Conservation (phyloP, 1,139 yeast species). For the Geotrichum klebahnii region DNA sequence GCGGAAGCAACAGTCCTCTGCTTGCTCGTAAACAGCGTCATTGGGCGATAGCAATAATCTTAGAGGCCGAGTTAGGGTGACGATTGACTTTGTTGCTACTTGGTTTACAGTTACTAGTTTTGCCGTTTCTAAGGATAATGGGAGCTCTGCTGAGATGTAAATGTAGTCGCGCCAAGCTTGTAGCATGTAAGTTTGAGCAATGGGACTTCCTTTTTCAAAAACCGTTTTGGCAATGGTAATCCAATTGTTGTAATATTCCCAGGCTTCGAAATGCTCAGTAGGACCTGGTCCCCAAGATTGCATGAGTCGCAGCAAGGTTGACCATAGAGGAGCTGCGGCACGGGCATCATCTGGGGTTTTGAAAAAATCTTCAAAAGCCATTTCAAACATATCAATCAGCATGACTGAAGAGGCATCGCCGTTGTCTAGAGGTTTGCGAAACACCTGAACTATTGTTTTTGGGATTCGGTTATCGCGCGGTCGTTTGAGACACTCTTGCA, state of each 20-base stretch:
- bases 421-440: slow-evolving; percentile 22
- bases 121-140: slow-evolving; percentile 3
- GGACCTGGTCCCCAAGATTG: slow-evolving; percentile 23
- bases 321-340: slow-evolving; percentile 27
- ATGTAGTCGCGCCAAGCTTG: slow-evolving; percentile 13
- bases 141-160: slow-evolving; percentile 8
- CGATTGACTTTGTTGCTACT: background rate
- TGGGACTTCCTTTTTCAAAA: slow-evolving; percentile 18
- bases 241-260: slow-evolving; percentile 26
- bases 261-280: slow-evolving; percentile 24
- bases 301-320: slow-evolving; percentile 23
- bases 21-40: slow-evolving; percentile 5
- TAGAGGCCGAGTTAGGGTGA: slow-evolving; percentile 5
- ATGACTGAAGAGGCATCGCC: slow-evolving; percentile 2
- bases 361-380: slow-evolving; percentile 19
- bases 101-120: background rate
- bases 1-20: slow-evolving; percentile 3
- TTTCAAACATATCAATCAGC: slow-evolving; percentile 23
- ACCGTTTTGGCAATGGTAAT: slow-evolving; percentile 26
- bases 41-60: background rate
- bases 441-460: slow-evolving; percentile 20
- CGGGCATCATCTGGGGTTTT: slow-evolving; percentile 23
- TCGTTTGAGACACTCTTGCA: slow-evolving; percentile 27
- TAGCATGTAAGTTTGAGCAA: slow-evolving; percentile 5
- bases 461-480: slow-evolving; percentile 22